Evolutionary conservation across 257 asterid species (phyloP), one percentile per base, ranked within the genome.

Genomic region (Solanum commersonii): DNA sequence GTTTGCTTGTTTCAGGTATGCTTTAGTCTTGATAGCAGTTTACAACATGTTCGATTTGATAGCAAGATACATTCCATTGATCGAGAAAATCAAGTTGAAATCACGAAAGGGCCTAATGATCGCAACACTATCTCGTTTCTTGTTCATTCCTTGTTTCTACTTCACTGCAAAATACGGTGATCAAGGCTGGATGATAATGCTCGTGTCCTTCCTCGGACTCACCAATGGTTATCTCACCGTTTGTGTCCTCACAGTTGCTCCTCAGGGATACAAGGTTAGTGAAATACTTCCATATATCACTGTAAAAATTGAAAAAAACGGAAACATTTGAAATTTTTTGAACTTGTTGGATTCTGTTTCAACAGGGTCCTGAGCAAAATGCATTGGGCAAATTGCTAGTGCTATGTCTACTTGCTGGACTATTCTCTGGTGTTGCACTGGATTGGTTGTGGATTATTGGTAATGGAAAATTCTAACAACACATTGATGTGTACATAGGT

Each of bases 161-260:
- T 92, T 92, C 86, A 89, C 91, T 40, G 90, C 94, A 22, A 91
- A 91, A 71, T 92, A 93, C 27, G 94, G 89, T 29, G 92, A 93
- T 87, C 93, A 93, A 12, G 94, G 94, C 20, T 90, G 93, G 93
- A 93, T 93, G 95, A 89, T 91, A 87, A 49, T 89, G 87, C 91
- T 93, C 37, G 87, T 88, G 18, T 93, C 93, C 34, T 42, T 93
- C 87, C 31, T 91, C 37, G 95, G 95, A 67, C 82, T 93, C 29
- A 89, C 91, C 65, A 91, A 91, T 72, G 94, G 95, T 10, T 90
- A 89, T 70, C 92, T 91, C 79, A 91, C 92, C 5, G 95, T 93
- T 2, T 91, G 92, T 63, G 87, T 91, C 29, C 63, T 91, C 73
- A 90, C 90, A 5, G 87, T 90, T 70, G 95, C 92, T 87, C 94